Conservation (phyloP, 805 yeast genomes). For the Ogataea saltuana region DNA sequence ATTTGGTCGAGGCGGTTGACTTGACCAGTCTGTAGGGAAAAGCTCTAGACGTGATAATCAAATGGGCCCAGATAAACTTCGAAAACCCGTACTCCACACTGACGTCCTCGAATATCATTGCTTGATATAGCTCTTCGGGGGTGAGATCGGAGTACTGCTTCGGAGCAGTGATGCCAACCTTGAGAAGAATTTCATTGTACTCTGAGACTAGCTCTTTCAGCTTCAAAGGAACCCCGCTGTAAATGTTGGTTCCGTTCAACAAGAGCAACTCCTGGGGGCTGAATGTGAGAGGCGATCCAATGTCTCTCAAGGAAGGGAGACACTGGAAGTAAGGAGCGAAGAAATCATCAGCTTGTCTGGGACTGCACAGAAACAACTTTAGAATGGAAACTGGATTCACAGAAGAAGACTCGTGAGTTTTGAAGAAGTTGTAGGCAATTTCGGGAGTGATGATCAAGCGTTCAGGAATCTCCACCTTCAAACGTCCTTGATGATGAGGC, state of each 20-base stretch:
- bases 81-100: constrained; percentile 41
- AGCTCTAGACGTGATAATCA: constrained; percentile 73
- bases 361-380: constrained; percentile 23
- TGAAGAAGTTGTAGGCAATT: constrained; percentile 22
- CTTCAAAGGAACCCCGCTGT: constrained; percentile 48
- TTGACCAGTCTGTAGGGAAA: constrained; percentile 69
- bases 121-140: constrained; percentile 7
- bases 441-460: constrained; percentile 27
- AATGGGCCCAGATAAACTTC: constrained; percentile 72
- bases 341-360: neutral
- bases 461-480: constrained; percentile 20
- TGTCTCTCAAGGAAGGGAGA: constrained; percentile 45
- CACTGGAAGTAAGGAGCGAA: constrained; percentile 44
- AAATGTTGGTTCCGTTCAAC: constrained; percentile 64
- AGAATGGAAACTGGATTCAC: constrained; percentile 17
- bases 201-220: constrained; percentile 50
- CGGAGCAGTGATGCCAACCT: neutral
- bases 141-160: constrained; percentile 11
- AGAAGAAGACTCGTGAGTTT: neutral
- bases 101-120: constrained; percentile 33
- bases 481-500: neutral
- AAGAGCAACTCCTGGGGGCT: constrained; percentile 45
- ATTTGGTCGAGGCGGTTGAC: constrained; percentile 16
- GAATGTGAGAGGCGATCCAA: constrained; percentile 68
- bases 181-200: constrained; percentile 39